Percentiles rank a stretch among this genome's conserved stretches.
phyloP scores from a whole-genome alignment of 2,329 filamentous ascomycete species.

The Pseudocercospora musae region DNA sequence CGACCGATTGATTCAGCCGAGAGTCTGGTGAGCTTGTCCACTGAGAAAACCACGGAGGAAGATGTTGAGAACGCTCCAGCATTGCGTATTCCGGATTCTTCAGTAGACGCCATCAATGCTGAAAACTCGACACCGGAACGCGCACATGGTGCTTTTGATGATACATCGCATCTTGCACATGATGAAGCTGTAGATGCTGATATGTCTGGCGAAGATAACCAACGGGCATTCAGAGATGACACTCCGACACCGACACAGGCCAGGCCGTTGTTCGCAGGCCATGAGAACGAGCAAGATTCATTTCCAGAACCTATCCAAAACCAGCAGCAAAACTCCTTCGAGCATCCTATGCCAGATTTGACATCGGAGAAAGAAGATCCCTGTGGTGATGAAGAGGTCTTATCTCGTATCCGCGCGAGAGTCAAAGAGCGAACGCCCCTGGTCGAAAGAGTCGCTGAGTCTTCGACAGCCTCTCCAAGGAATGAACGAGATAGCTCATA shows the following conservation, averaged over 20 bases:
- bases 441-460: neutral
- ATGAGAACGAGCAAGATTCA: neutral
- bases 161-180: neutral
- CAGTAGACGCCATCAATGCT: constrained; percentile 13
- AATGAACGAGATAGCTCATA: neutral
- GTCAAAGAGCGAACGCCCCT: neutral
- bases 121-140: constrained; percentile 16
- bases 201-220: neutral
- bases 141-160: constrained; percentile 9
- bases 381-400: neutral
- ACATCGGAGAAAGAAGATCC: neutral
- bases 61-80: neutral
- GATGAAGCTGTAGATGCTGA: constrained; percentile 8
- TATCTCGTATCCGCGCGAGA: constrained; percentile 4
- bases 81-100: constrained; percentile 13
- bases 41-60: neutral
- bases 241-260: neutral
- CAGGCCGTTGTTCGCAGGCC: neutral
- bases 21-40: neutral
- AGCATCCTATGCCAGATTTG: neutral
- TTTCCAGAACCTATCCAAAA: neutral
- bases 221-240: neutral
- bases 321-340: neutral
- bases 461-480: neutral
- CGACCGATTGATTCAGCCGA: neutral